A percentile compares a stretch with the other conserved stretches of the same genome.
Conservation (phyloP, 108 stramenopile genomes). For the Aurantiochytrium sp. region DNA sequence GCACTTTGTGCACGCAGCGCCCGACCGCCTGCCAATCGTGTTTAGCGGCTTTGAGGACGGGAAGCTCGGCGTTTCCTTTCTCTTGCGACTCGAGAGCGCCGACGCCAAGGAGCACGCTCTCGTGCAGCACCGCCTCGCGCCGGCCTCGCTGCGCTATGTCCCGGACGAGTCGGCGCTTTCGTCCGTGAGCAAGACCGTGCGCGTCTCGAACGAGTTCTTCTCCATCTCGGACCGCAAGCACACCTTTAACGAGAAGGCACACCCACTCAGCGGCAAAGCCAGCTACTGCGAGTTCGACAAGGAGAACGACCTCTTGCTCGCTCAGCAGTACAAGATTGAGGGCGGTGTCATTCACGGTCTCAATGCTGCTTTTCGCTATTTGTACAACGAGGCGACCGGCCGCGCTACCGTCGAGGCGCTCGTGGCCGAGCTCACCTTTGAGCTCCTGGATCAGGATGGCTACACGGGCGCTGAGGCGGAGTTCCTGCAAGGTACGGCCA, state of each 20-base stretch:
- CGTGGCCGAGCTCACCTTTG: neutral
- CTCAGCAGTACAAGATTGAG: constrained; percentile 13
- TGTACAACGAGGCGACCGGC: neutral
- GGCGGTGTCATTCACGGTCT: constrained; percentile 4
- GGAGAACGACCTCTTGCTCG: neutral
- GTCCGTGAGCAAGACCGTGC: neutral
- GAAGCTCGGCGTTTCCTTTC: neutral
- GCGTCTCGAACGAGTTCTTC: neutral
- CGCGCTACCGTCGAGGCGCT: neutral
- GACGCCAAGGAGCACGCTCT: constrained; percentile 32
- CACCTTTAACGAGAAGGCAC: neutral
- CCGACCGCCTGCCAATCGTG: neutral
- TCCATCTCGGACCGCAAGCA: constrained; percentile 13
- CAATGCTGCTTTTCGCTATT: neutral
- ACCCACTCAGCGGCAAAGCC: neutral
- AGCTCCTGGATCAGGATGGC: neutral
- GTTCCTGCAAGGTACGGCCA: neutral
- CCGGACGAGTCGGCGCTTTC: neutral
- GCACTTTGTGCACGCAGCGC: neutral
- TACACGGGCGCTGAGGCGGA: neutral
- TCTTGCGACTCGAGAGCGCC: neutral
- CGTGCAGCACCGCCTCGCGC: constrained; percentile 6
- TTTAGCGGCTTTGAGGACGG: neutral
- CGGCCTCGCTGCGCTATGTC: neutral
- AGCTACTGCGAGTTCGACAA: neutral